Evolutionary conservation across 2,329 filamentous ascomycete genomes (phyloP), one percentile per base, ranked within the genome.

Genomic region (Xylariaceae sp.): DNA sequence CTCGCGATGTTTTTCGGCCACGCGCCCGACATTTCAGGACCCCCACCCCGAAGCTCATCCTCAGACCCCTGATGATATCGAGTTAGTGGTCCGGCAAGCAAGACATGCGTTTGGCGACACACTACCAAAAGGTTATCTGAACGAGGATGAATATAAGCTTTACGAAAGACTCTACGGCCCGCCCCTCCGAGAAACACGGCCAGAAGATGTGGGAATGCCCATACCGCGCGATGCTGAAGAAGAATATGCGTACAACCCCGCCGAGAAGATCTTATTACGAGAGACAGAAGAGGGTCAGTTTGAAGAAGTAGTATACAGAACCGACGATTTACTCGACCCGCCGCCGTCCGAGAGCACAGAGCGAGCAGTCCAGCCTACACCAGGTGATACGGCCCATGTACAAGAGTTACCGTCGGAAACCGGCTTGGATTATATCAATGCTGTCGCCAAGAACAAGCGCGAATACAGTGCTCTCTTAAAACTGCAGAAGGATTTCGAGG

Each of bases 191-290:
- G 54, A 60, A 51, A 51, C 61, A 18, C 35, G 45, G 18, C 42
- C 51, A 11, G 56, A 58, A 29, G 76, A 81, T 4, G 75, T 83
- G 50, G 88, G 91, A 67, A 75, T 77, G 9, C 74, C 87, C 6
- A 91, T 91, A 26, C 83, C 83, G 7, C 95, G 91, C 70, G 87
- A 91, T 57, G 86, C 94, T 65, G 86, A 84, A 26, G 85, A 81
- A 27, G 84, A 90, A 63, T 72, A 97, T 45, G 85, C 78, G 27
- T 77, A 80, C 1, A 82, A 88, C 47, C 21, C 18, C 62, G 63
- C 33, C 44, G 73, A 72, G 61, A 77, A 76, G 63, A 69, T 77
- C 1, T 61, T 89, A 13, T 62, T 89, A 44, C 77, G 78, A 58
- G 76, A 84, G 63, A 77, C 78, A 0, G 76, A 79, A 11, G 73